Evolutionary conservation across 352 stramenopile species (phyloP).

Genomic region (Pilasporangium apinafurcum): DNA sequence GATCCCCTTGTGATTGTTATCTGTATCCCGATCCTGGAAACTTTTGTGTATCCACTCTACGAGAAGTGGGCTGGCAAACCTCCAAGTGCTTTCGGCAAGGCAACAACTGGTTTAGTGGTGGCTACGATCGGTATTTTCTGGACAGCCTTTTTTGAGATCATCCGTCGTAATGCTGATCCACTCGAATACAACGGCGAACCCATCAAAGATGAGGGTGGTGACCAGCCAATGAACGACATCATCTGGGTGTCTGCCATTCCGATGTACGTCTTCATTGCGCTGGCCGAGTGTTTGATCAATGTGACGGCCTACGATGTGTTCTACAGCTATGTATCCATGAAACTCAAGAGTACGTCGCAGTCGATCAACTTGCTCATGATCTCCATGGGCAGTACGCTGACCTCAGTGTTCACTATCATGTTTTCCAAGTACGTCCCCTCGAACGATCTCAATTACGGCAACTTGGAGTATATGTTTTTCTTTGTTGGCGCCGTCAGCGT

Average conservation of each 20-base stretch:
- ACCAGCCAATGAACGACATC: slow-evolving; percentile 54
- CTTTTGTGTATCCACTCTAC: slow-evolving; percentile 32
- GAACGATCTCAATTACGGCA: slow-evolving; percentile 45
- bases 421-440: slow-evolving; percentile 37
- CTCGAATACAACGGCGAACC: slow-evolving; percentile 22
- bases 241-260: slow-evolving; percentile 37
- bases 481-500: slow-evolving; percentile 31
- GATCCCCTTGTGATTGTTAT: slow-evolving; percentile 34
- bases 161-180: slow-evolving; percentile 37
- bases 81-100: slow-evolving; percentile 28
- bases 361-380: slow-evolving; percentile 39
- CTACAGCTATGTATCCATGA: slow-evolving; percentile 47
- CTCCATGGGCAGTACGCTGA: slow-evolving; percentile 42
- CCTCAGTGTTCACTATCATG: slow-evolving; percentile 50
- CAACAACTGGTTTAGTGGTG: slow-evolving; percentile 22
- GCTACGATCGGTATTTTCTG: slow-evolving; percentile 32
- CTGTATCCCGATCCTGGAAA: slow-evolving; percentile 28
- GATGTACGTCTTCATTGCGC: slow-evolving; percentile 51
- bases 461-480: slow-evolving; percentile 74
- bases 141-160: slow-evolving; percentile 40
- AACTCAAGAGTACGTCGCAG: slow-evolving; percentile 48
- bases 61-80: slow-evolving; percentile 28
- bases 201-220: slow-evolving; percentile 31
- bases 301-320: slow-evolving; percentile 55
- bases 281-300: slow-evolving; percentile 59